These are phyloP conservation scores for Aspergillus asperescens DNA, from an alignment of 495 filamentous ascomycete species.

Conservation along the genomic window DNA sequence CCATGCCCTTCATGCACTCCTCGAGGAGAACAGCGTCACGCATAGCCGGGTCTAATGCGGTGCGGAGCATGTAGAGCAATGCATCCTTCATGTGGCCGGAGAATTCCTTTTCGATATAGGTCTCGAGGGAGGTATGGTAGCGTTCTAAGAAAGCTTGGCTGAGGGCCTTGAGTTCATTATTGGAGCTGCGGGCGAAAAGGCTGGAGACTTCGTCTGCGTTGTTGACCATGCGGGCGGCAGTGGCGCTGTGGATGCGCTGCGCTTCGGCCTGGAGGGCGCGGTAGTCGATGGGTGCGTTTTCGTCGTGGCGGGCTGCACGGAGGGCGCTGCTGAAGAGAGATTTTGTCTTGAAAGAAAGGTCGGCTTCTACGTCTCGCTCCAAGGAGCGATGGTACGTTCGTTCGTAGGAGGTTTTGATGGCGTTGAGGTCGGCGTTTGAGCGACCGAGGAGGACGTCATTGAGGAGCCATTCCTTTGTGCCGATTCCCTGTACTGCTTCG, in stretches of 20 bases:
- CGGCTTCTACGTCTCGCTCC: slow-evolving; percentile 62
- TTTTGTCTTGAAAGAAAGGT: slow-evolving; percentile 80
- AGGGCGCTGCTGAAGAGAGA: slow-evolving; percentile 74
- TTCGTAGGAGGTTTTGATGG: slow-evolving; percentile 74
- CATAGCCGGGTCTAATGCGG: slow-evolving; percentile 71
- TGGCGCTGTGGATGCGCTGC: slow-evolving; percentile 64
- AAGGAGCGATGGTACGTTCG: slow-evolving; percentile 55
- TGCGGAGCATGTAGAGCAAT: slow-evolving; percentile 69
- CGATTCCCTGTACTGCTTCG: slow-evolving; percentile 66
- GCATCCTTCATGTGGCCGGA: slow-evolving; percentile 89
- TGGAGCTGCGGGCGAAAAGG: slow-evolving; percentile 65
- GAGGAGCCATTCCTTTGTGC: slow-evolving; percentile 79
- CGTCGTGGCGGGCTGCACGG: slow-evolving; percentile 65
- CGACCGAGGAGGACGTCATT: slow-evolving; percentile 81
- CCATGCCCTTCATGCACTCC: slow-evolving; percentile 77
- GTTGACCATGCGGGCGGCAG: slow-evolving; percentile 63
- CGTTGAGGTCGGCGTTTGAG: slow-evolving; percentile 75
- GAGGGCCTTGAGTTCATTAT: slow-evolving; percentile 78
- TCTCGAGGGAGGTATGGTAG: slow-evolving; percentile 61
- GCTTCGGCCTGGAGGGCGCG: slow-evolving; percentile 68
- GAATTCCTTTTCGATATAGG: slow-evolving; percentile 73
- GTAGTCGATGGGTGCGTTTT: slow-evolving; percentile 62
- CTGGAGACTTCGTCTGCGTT: slow-evolving; percentile 71
- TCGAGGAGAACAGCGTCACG: slow-evolving; percentile 77
- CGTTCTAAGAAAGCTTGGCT: slow-evolving; percentile 60